Evolutionary conservation across 352 stramenopile species (phyloP).

Genomic region (Globisporangium acanthophoron): DNA sequence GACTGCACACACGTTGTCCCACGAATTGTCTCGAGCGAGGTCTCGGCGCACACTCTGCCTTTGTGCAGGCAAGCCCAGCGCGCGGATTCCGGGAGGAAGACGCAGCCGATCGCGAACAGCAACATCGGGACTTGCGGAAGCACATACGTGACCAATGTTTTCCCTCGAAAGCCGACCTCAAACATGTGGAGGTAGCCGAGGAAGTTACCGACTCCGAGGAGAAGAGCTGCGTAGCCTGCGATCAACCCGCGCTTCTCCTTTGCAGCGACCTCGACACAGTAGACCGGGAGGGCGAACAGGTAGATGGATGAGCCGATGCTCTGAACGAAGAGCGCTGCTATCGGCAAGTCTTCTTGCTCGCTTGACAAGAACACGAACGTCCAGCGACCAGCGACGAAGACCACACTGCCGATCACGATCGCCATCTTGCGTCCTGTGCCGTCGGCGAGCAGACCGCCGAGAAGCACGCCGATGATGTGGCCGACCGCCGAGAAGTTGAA

Average conservation of each 20-base stretch:
- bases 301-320: conserved; percentile 7
- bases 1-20: conserved; percentile 17
- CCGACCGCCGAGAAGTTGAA: conserved; percentile 1
- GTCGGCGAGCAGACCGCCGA: conserved; percentile 4
- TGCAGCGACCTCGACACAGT: conserved; percentile 10
- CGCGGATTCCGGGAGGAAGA: conserved; percentile 43
- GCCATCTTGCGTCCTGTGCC: conserved; percentile 3
- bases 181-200: background rate
- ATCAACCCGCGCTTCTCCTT: conserved; percentile 8
- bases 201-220: conserved; percentile 1
- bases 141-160: background rate
- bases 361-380: background rate
- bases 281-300: conserved; percentile 6
- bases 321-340: conserved; percentile 4
- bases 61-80: conserved; percentile 42
- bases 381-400: conserved; percentile 9
- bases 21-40: conserved; percentile 21
- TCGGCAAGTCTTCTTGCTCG: no score
- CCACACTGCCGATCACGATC: background rate
- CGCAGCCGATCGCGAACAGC: conserved; percentile 27
- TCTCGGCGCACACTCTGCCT: conserved; percentile 29
- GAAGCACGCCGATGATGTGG: conserved; percentile 4
- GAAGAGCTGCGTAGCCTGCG: conserved; percentile 2
- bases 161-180: background rate
- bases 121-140: background rate